Conservation (phyloP, 768 basidiomycete genomes). For the Mycena alexandri region DNA sequence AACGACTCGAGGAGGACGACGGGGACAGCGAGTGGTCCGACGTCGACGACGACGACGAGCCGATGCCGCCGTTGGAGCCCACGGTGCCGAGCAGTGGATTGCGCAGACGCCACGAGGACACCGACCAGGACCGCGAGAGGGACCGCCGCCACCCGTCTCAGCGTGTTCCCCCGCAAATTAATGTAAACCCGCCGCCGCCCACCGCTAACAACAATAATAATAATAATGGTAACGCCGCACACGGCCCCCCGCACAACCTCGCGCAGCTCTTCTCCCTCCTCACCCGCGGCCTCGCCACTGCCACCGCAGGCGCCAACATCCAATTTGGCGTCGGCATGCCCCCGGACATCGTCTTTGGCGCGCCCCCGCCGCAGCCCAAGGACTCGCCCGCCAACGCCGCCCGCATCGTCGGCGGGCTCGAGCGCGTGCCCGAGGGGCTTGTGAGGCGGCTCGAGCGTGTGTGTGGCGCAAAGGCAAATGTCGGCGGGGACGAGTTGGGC, state of each 20-base stretch:
- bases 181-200: no score
- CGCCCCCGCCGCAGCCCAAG: constrained; percentile 44
- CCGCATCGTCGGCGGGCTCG: constrained; percentile 71
- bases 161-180: constrained; percentile 48
- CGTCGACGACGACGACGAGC: constrained; percentile 45
- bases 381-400: constrained; percentile 80
- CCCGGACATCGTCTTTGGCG: constrained; percentile 39
- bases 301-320: constrained; percentile 31
- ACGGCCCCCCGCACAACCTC: no score
- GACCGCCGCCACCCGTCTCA: constrained; percentile 77
- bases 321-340: no score
- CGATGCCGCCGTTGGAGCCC: constrained; percentile 48
- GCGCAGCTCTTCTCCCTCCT: constrained; percentile 42
- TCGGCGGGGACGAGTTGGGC: constrained; percentile 46
- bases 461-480: constrained; percentile 37
- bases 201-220: no score
- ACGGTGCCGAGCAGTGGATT: constrained; percentile 26
- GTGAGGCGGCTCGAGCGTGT: constrained; percentile 74
- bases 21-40: constrained; percentile 45
- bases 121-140: constrained; percentile 71
- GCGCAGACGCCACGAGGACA: constrained; percentile 56
- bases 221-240: no score
- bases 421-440: constrained; percentile 75
- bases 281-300: constrained; percentile 28
- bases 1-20: constrained; percentile 43